Evolutionary conservation across 1,284 basidiomycete genomes (phyloP), one percentile per base, ranked within the genome.

Genomic region (Cystobasidium slooffiae): DNA sequence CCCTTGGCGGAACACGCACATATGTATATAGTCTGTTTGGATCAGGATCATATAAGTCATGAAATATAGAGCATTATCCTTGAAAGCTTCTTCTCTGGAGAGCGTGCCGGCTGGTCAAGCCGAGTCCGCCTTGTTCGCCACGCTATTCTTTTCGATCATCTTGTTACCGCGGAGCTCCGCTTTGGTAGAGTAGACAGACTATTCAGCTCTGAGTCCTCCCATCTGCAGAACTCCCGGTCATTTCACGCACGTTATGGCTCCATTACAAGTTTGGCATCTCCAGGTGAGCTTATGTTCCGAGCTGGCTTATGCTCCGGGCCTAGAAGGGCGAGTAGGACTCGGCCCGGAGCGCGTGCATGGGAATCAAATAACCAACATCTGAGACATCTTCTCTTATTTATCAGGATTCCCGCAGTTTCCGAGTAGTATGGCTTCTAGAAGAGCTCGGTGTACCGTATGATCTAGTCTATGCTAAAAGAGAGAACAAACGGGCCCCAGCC

Each of bases 331-430:
- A 39, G 43, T 56, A 43, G 39, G n/a, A 44, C 24, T 18, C 22
- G 8, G 24, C 18, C 22, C 14, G 20, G 10, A 12, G 65, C 31
- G 52, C 24, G n/a, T 47, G 9, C 6, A 5, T 44, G 20, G 9
- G 22, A 24, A 22, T 31, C 31, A 31, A 31, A 31, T 5, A 31
- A 31, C 31, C 31, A 5, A 31, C 5, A 31, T 31, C 31, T 31
- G 31, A 31, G 31, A 31, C 31, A 31, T 31, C 31, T 31, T 31
- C 5, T 31, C 5, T 31, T 31, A 1, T 67, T 8, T 1, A 43
- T 7, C 52, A 73, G 70, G 44, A 74, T 44, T 74, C 72, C 22
- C 72, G 72, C n/a, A 68, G 64, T 37, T 68, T 68, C 43, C 72
- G 72, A n/a, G 43, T 37, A 22, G 64, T 61, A 43, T 74, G 72